Base-by-base conservation (phyloP, 2,329 filamentous ascomycete genomes). In the Fonsecaea monophora region DNA sequence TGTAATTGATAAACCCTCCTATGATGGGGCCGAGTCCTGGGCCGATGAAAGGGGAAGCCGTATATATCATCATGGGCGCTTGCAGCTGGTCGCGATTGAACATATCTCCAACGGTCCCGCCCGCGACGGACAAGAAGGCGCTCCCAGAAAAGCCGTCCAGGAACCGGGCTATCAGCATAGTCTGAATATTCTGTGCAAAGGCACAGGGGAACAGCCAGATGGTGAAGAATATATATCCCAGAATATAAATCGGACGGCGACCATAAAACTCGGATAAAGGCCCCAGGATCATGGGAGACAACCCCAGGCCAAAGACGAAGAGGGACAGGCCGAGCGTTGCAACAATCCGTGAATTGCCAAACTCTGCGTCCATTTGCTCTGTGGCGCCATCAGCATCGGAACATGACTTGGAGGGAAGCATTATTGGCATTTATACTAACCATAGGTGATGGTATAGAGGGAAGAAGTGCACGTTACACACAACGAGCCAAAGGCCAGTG, bases 381-480 rank as follows among this genome's bases (percentile, higher is more conserved):
- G 48, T 58, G 34, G 25, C n/a, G 45, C 21, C 2, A 40, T 64
- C 50, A 68, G 65, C 12, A 25, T 40, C 9, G 37, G 59, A 18
- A 32, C 18, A 12, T 32, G 9, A 13, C 30, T 38, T 10, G 48
- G 45, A 13, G 21, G 32, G 18, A 35, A 10, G 1, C 6, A 7
- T 25, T 32, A 7, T 25, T 32, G 25, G 54, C 9, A 2, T 15
- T 15, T 53, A 35, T 6, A 56, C 63, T 61, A 30, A 68, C 68
- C 68, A 77, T 97, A 97, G 0, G 91, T 95, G 12, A 87, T 87
- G 0, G 92, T 94, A 78, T 97, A 97, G 73, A 96, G 88, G n/a
- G 92, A 95, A 56, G 90, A 94, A 1, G 91, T 87, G 75, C 90
- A 92, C 8, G 93, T 96, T 90, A 97, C 93, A 78, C 92, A 94